Evolutionary conservation across 75 land plant genomes (phyloP).

Genomic region (Cupressus sempervirens): DNA sequence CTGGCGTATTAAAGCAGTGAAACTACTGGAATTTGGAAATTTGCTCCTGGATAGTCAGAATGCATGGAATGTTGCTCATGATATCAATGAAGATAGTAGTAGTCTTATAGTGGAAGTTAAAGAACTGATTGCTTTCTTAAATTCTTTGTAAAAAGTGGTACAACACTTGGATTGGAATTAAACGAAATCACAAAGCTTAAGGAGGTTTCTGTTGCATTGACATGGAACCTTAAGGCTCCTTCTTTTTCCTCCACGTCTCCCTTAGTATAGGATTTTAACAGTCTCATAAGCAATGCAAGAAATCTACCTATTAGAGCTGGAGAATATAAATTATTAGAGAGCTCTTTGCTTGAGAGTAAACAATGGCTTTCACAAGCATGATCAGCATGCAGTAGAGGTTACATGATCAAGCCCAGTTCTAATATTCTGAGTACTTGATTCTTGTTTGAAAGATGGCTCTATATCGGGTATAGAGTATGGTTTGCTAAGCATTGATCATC

Average conservation of each 20-base stretch:
- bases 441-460: too few species aligned
- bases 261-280: background rate
- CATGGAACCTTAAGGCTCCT: constrained; percentile 11
- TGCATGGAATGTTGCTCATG: constrained; percentile 7
- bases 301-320: too few species aligned
- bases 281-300: too few species aligned
- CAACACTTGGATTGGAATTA: constrained; percentile 1
- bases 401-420: too few species aligned
- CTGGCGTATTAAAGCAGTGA: background rate
- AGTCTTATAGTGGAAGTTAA: background rate
- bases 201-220: constrained; percentile 1
- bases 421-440: too few species aligned
- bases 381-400: too few species aligned
- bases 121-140: too few species aligned
- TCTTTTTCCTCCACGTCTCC: constrained; percentile 13
- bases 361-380: too few species aligned
- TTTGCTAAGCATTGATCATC: too few species aligned
- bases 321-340: too few species aligned
- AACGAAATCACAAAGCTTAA: background rate
- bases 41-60: background rate
- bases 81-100: background rate
- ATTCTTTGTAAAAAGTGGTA: constrained; percentile 9
- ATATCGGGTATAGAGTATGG: too few species aligned
- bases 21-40: background rate
- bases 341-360: too few species aligned